Conservation (phyloP, 169 alveolate species). For the Plasmodium adleri region DNA sequence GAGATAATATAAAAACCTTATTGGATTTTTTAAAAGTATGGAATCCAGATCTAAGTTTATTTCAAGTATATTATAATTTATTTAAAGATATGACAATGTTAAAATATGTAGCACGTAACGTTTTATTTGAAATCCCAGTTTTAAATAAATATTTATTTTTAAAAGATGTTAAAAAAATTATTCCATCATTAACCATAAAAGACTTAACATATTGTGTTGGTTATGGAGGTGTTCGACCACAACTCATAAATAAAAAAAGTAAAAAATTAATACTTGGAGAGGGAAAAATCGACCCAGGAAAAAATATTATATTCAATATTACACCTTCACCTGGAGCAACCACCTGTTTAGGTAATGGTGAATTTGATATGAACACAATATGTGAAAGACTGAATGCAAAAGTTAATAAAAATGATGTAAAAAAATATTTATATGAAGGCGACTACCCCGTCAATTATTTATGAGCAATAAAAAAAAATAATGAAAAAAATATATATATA, state of each 20-base stretch:
- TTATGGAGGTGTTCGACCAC: constrained; percentile 91
- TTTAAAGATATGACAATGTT: constrained; percentile 83
- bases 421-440: constrained; percentile 82
- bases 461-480: neutral
- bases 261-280: constrained; percentile 89
- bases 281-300: constrained; percentile 86
- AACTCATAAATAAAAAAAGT: constrained; percentile 85
- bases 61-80: constrained; percentile 84
- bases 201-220: constrained; percentile 88
- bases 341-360: constrained; percentile 90
- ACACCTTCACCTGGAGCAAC: constrained; percentile 93
- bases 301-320: constrained; percentile 87
- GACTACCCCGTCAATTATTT: constrained; percentile 81
- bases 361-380: constrained; percentile 86
- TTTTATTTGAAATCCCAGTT: constrained; percentile 88
- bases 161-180: constrained; percentile 88
- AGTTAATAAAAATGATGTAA: constrained; percentile 79
- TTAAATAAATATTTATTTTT: constrained; percentile 83
- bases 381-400: constrained; percentile 85
- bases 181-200: constrained; percentile 85
- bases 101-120: constrained; percentile 85
- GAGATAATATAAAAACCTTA: constrained; percentile 84
- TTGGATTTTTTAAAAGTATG: constrained; percentile 85
- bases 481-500: too few species aligned
- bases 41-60: constrained; percentile 81